Evolutionary conservation across 805 yeast genomes (phyloP), one percentile per base, ranked within the genome.

Genomic region (Millerozyma acaciae): DNA sequence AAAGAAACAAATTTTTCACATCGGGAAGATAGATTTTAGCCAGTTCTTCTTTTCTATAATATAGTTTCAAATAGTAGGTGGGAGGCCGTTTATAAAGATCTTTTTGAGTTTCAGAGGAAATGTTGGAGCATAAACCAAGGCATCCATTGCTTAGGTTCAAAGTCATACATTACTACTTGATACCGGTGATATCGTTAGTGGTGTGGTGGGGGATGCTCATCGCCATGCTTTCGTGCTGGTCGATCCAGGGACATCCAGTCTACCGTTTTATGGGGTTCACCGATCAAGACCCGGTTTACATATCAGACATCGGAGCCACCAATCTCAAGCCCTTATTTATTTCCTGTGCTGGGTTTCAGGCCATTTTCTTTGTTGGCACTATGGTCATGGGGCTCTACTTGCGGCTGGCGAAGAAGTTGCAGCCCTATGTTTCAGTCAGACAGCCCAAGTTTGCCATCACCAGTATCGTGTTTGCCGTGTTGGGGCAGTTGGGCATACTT

Each of bases 181-280:
- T 88, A 22, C 96, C 96, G 3, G 57, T 87, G 26, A 48, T 78
- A 2, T 74, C 86, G 2, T 60, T 76, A 33, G 56, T 78, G 2
- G 80, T 78, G 10, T 89, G 97, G 97, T 84, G 88, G 78, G 95
- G 84, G 3, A 85, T 87, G 96, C 73, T 89, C 8, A 78, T 82
- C 4, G 85, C 95, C 4, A 63, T 90, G 74, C 51, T 89, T 43
- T 55, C 71, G 2, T 73, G 79, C 44, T 89, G 97, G 97, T 75
- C 83, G 2, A 71, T 66, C 3, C 86, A 85, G 50, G 96, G 96
- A 2, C 73, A 73, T 28, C 95, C 95, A 0, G 64, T 73, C 8
- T 83, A 84, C 51, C 53, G 65, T 35, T 78, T 78, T 43, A 72
- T 77, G 68, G 42, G 35, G 1, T 60, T 60, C 21, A 34, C 53